Base-by-base conservation (phyloP, 108 stramenopile genomes). In the Fragilariopsis cylindrus region DNA sequence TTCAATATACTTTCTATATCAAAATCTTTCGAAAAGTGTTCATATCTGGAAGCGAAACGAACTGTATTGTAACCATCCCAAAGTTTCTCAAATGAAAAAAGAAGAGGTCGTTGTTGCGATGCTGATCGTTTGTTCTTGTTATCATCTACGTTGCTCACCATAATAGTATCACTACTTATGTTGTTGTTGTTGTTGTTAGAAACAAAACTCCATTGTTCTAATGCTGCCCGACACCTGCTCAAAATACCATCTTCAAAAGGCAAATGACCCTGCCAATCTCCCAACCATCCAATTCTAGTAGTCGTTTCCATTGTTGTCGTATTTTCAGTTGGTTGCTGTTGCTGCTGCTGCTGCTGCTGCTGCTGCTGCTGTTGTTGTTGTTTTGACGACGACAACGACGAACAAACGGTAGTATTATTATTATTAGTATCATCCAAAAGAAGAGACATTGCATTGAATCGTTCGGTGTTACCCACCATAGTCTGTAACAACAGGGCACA, bases 161-260 rank as follows among this genome's bases (percentile, higher is more conserved):
- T 8, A 3, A 60, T 18, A 18, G 1, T 3, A 18, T 4, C 16
- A 9, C 19, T 60, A 18, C 19, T 60, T 21, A n/a, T 65, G 45
- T 65, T 7, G 4, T 65, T 47, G 7, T 5, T 9, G 8, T n/a
- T 40, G 30, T 30, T 30, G 12, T 12, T 15, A 53, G 2, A 53
- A 53, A 53, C 52, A 15, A 19, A 44, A 18, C 65, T 66, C 65
- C 65, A 82, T 42, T 48, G 46, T 52, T 71, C 57, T 11, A 88
- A 60, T 7, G 79, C 54, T 4, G 50, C 30, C 45, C 42, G 69
- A 74, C 87, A 88, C 6, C 73, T 53, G 9, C 41, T 3, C 0
- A 82, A 60, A 19, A 88, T 65, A 7, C 87, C 87, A 7, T 79
- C 78, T 70, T 88, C 84, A 11, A 82, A 65, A 49, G 82, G 82